A percentile compares a stretch with the other conserved stretches of the same genome.
phyloP scores from a whole-genome alignment of 1,139 yeast species.

The Scheffersomyces illinoinensis region DNA sequence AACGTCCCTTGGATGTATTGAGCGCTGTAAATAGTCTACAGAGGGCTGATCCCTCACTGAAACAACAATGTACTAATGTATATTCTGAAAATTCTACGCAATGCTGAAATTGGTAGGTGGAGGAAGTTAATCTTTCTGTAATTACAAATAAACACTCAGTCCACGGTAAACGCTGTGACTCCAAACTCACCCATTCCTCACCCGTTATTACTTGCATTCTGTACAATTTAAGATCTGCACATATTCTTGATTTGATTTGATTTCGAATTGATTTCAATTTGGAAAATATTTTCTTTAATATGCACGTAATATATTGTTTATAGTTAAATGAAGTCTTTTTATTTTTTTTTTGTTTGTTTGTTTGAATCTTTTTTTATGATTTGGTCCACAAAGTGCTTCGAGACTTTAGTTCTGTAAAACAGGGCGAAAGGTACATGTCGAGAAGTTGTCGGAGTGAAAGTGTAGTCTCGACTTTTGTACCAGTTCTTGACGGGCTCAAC shows the following conservation, averaged over 20 bases:
- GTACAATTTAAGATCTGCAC: background rate
- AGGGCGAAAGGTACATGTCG: background rate
- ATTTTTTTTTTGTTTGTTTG: background rate
- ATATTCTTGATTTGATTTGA: background rate
- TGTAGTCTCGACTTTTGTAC: background rate
- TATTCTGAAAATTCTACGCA: background rate
- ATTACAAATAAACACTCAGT: background rate
- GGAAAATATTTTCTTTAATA: background rate
- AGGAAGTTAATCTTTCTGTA: background rate
- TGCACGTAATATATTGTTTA: background rate
- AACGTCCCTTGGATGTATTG: background rate
- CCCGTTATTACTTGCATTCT: background rate
- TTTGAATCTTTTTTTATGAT: background rate
- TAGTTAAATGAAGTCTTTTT: background rate
- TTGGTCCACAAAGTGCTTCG: background rate
- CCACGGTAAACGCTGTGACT: background rate
- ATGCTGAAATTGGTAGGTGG: background rate
- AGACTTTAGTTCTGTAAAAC: background rate
- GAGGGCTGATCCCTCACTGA: background rate
- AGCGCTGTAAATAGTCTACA: background rate
- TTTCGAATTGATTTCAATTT: background rate
- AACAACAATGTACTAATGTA: background rate
- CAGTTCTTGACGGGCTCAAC: background rate
- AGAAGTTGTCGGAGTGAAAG: background rate
- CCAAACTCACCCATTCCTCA: background rate